Evolutionary conservation across 2,329 filamentous ascomycete genomes (phyloP).

Genomic region (Pseudocercospora pini-densiflorae): DNA sequence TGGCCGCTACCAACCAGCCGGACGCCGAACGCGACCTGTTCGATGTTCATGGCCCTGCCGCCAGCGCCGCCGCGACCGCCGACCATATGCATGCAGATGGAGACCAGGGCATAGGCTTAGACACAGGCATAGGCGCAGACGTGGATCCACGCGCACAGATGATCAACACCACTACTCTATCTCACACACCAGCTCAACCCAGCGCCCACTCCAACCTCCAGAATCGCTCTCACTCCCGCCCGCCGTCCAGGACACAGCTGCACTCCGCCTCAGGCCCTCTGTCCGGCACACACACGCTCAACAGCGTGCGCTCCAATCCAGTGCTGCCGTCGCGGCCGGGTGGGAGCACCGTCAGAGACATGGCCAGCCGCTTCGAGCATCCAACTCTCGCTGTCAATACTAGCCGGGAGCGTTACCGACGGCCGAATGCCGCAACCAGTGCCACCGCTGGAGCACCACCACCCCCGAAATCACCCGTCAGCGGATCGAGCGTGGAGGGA

Average conservation of each 20-base stretch:
- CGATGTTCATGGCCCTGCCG: background rate
- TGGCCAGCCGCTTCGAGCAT: slow-evolving; percentile 79
- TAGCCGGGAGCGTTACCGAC: slow-evolving; percentile 34
- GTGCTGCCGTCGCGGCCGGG: slow-evolving; percentile 35
- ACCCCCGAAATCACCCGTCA: slow-evolving; percentile 32
- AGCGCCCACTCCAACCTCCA: background rate
- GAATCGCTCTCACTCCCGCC: background rate
- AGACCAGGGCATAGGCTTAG: background rate
- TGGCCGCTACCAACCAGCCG: slow-evolving; percentile 4
- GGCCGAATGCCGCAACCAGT: slow-evolving; percentile 25
- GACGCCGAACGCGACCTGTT: slow-evolving; percentile 1
- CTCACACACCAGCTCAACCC: background rate
- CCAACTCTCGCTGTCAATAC: slow-evolving; percentile 31
- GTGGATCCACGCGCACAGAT: slow-evolving; percentile 5
- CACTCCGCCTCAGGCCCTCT: slow-evolving; percentile 29
- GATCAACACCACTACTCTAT: slow-evolving; percentile 3
- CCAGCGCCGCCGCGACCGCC: background rate
- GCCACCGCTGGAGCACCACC: slow-evolving; percentile 14
- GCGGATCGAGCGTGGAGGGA: slow-evolving; percentile 27
- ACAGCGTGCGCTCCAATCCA: slow-evolving; percentile 35
- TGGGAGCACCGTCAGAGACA: slow-evolving; percentile 66
- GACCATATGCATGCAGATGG: background rate
- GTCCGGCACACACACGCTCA: slow-evolving; percentile 24
- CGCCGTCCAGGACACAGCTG: slow-evolving; percentile 12
- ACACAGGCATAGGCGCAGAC: background rate